A percentile compares a stretch with the other conserved stretches of the same genome.
These are phyloP conservation scores for Ascochyta viciae-villosae DNA, from an alignment of 2,329 filamentous ascomycete genomes.

Conservation along the genomic window DNA sequence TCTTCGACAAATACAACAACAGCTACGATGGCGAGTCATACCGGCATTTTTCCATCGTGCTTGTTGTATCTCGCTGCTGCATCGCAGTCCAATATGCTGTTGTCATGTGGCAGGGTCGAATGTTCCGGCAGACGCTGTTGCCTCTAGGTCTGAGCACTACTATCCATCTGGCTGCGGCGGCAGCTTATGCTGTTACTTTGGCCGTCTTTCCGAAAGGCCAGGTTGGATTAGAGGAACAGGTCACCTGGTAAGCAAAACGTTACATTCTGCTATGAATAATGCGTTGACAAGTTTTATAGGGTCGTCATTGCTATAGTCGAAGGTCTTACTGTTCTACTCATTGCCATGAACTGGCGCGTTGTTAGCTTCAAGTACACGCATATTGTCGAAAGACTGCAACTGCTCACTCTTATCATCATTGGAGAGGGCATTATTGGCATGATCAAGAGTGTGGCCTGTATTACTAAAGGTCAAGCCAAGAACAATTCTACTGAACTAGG, in stretches of 20 bases:
- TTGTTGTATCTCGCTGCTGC: constrained; percentile 25
- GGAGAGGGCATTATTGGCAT: constrained; percentile 68
- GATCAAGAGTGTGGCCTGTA: constrained; percentile 46
- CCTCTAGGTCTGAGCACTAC: constrained; percentile 27
- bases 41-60: constrained; percentile 25
- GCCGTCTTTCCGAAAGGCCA: constrained; percentile 19
- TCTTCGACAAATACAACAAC: constrained; percentile 38
- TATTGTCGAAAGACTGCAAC: constrained; percentile 64
- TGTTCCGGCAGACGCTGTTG: constrained; percentile 29
- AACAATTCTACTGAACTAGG: constrained; percentile 31
- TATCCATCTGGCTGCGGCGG: constrained; percentile 22
- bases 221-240: constrained; percentile 25
- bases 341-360: constrained; percentile 53
- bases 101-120: constrained; percentile 31
- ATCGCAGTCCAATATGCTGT: constrained; percentile 31
- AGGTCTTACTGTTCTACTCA: constrained; percentile 30
- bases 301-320: constrained; percentile 29
- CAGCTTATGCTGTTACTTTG: constrained; percentile 24
- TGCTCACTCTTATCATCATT: constrained; percentile 68
- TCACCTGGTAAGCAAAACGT: constrained; percentile 21
- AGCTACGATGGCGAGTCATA: constrained; percentile 23
- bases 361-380: constrained; percentile 67
- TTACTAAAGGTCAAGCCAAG: constrained; percentile 27
- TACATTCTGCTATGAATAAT: neutral
- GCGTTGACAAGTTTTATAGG: constrained; percentile 17